Evolutionary conservation across 192 early-diverging fungal genomes (phyloP), one percentile per base, ranked within the genome.

Genomic region (Linnemannia hyalina): DNA sequence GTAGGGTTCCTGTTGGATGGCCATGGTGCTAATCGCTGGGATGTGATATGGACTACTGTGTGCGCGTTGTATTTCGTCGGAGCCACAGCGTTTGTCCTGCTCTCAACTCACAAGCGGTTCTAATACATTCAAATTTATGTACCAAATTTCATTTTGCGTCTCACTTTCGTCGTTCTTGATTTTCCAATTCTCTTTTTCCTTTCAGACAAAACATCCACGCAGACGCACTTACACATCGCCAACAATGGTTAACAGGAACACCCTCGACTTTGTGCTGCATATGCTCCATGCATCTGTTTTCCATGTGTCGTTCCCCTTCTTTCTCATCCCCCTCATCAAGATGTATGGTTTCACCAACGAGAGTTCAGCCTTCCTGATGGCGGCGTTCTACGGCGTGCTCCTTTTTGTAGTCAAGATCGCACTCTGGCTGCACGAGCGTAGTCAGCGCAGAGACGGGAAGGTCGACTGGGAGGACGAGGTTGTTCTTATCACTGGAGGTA

Each of bases 401-500:
- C 80, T 86, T 22, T 74, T 77, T 29, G 7, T 60, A 18, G 36
- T 73, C 75, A 86, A 81, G 54, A 70, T 54, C n/a, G 65, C 70
- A 0, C 74, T 68, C 40, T 42, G 18, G 57, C 49, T 78, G 10
- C 84, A 86, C 57, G 79, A 78, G 15, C 79, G 79, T 32, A 77
- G 74, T 22, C 84, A 86, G 15, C 73, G 80, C 23, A 80, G 47
- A 8, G 76, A 70, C 41, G 69, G 38, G 26, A 80, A 75, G 42
- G 32, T 90, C 35, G 84, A 92, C 73, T 94, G 93, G 93, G 80
- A 87, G 26, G 81, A 91, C 13, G 93, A 93, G 76, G 81, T 92
- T 68, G 93, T 94, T 13, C 71, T 94, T 75, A 88, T 94, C n/a
- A 93, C 92, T 70, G 93, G 93, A 77, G 93, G 93, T 91, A 73